Base-by-base conservation (phyloP, 805 yeast species). In the Zygoascus tannicola region DNA sequence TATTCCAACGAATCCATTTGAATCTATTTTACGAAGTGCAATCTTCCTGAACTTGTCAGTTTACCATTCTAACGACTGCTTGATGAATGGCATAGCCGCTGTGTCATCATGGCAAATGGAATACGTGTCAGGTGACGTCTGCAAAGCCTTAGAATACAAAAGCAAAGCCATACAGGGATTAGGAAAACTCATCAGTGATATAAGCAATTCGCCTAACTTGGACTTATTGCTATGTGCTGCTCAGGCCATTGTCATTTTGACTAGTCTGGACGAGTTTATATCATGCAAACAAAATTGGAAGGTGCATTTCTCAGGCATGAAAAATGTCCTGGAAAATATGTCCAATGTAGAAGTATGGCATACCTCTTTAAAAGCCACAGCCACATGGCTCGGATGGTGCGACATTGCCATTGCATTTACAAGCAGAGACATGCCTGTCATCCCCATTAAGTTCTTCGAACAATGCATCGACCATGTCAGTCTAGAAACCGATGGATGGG, bases 61-160 rank as follows among this genome's bases (percentile, higher is more conserved):
- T 3, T 21, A 35, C 21, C 38, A 35, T 26, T 35, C 38, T 18
- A 35, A 35, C 22, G 21, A 35, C n/a, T 35, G 38, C 21, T n/a
- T 35, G n/a, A 35, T 35, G 38, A 21, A 35, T 20, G 38, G 38
- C 4, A 35, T 35, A 35, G 38, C 38, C 4, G 38, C 38, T 7
- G 18, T 35, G 14, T 35, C 38, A 14, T 35, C 38, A 4, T 35
- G 38, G 38, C 38, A 35, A 35, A 35, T 35, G 38, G 38, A 35
- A 14, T 35, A 35, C 21, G 23, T 3, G 23, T 21, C 22, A 14
- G 38, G 38, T 19, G 38, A 35, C 21, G 23, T 20, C 4, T 35
- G 38, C n/a, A 20, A 20, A 20, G 38, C 38, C n/a, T 26, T 35
- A 20, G 38, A 35, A 35, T 35, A 35, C 23, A 35, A 35, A 15